Evolutionary conservation across 495 filamentous ascomycete species (phyloP), one percentile per base, ranked within the genome.

Genomic region (Penicillium paradoxum): DNA sequence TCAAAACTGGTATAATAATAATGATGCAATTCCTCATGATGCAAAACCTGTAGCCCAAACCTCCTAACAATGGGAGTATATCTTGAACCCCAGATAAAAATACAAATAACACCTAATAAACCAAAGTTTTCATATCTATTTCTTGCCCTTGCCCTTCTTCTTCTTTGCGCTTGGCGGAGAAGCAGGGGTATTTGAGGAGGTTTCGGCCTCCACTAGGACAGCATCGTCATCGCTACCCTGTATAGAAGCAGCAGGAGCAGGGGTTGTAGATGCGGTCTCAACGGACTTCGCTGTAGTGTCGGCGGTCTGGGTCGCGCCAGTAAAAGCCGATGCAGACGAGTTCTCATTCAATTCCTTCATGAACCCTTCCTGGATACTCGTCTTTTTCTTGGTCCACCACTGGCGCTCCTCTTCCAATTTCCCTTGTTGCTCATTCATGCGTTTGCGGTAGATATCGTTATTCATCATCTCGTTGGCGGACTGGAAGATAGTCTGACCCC

Each of bases 401-500:
- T 83, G 80, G 65, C 86, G 87, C 67, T 98, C 95, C 25, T 79
- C 70, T 11, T 73, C 76, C 0, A 82, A 71, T 56, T 89, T 85
- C 29, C 70, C 73, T 60, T 90, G 84, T 36, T 96, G 77, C 44
- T 82, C 80, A 7, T 76, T 74, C 10, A 88, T 69, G 1, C 81
- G 77, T 39, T 82, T 73, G 36, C 84, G 82, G 58, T 87, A 73
- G 10, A 79, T 66, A 6, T 70, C 71, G 59, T 89, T 88, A 54
- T 87, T 82, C 48, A 84, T 78, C 76, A 91, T 91, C 65, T 91
- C 88, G 53, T 87, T 88, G 36, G 93, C 95, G 19, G 86, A 88
- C 70, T 98, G 93, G 79, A 98, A 98, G 64, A 98, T 97, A 21
- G 78, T 83, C 61, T 91, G 86, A 57, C 93, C 93, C 93, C 93